These are phyloP conservation scores for Filobasidium uniguttulatum DNA, from an alignment of 1,284 basidiomycete species.

Conservation along the genomic window DNA sequence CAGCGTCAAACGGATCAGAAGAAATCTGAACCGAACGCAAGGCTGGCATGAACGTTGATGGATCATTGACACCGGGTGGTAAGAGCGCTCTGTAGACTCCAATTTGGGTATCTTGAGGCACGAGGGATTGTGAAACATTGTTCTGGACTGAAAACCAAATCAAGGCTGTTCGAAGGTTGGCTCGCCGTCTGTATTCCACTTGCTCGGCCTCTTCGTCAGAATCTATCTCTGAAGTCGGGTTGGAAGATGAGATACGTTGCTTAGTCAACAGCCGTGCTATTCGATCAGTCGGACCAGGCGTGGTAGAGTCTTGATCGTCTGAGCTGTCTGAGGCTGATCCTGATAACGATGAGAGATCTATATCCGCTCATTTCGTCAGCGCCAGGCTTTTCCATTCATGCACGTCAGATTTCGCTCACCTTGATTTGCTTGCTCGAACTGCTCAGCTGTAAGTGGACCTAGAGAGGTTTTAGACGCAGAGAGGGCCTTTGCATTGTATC, in stretches of 20 bases:
- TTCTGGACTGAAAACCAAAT: conserved; percentile 56
- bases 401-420: conserved; percentile 39
- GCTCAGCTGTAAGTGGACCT: conserved; percentile 48
- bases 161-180: conserved; percentile 55
- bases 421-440: conserved; percentile 64
- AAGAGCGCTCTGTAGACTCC: conserved; percentile 73
- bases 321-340: conserved; percentile 66
- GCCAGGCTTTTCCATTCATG: background rate
- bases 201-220: conserved; percentile 33
- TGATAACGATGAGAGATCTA: conserved; percentile 74
- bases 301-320: conserved; percentile 38
- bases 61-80: conserved; percentile 40
- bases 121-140: conserved; percentile 5
- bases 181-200: conserved; percentile 30
- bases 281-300: conserved; percentile 39
- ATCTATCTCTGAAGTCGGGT: conserved; percentile 18
- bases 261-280: conserved; percentile 50
- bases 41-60: conserved; percentile 31
- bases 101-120: conserved; percentile 59
- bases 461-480: conserved; percentile 46
- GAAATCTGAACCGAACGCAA: conserved; percentile 54
- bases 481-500: conserved; percentile 73
- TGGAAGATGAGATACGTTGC: conserved; percentile 36
- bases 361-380: background rate
- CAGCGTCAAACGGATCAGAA: conserved; percentile 26